Base-by-base conservation (phyloP, 1,284 basidiomycete genomes). In the Hemileia vastatrix region DNA sequence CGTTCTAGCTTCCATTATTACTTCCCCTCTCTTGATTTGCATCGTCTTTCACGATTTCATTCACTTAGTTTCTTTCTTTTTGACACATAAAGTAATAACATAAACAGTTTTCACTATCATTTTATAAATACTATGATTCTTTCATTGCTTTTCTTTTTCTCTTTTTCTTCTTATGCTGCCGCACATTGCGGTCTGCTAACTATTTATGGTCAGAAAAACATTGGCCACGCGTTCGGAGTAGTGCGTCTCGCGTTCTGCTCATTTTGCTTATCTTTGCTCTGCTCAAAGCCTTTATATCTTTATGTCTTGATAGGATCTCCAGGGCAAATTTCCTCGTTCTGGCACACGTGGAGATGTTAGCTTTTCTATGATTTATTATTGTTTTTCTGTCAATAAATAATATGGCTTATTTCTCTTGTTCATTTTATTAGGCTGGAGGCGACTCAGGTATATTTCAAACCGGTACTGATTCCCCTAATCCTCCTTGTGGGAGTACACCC, bases 161-260 rank as follows among this genome's bases (percentile, higher is more conserved):
- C 8, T 21, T 32, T 33, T 33, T 53, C 6, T n/a, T 32, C 27
- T 31, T 40, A 48, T 11, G 23, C 31, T n/a, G 18, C 50, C 19
- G 58, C 58, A 21, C 58, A 61, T 48, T 33, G 32, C 4, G 45
- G 49, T 15, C 51, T 61, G 32, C 47, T 61, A 27, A 54, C 32
- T 24, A 54, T 61, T 23, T 47, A 61, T n/a, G 58, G 58, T 9
- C 48, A 50, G 13, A 61, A 61, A 27, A 49, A 61, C 36, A 24
- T 54, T 33, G 58, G 58, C 21, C 58, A 61, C 32, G 58, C 24
- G 3, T 61, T 61, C 40, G 58, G 58, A 31, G 58, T 61, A 18
- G 58, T 61, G 18, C 45, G 58, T 54, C 8, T 4, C 23, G 6
- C 9, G 6, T 33, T 11, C 8, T 24, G 2, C 4, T 5, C 8